Base-by-base conservation (phyloP, 805 yeast species). In the Yarrowia hollandica region DNA sequence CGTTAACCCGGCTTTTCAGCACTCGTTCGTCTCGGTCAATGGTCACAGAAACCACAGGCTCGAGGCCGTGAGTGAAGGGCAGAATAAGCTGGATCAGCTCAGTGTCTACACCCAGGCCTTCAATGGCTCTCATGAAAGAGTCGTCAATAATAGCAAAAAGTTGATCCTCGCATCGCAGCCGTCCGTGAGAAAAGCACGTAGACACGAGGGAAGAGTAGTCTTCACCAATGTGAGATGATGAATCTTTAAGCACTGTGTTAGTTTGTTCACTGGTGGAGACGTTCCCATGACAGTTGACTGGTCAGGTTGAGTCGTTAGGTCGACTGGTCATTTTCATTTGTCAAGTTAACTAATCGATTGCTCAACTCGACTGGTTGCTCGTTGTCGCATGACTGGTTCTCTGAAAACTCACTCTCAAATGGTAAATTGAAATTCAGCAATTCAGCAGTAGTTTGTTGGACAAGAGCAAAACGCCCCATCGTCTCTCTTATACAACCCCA, bases 381-480 rank as follows among this genome's bases (percentile, higher is more conserved):
- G n/a, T n/a, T n/a, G n/a, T n/a, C n/a, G n/a, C n/a, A n/a, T n/a
- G n/a, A n/a, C n/a, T n/a, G n/a, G n/a, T n/a, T n/a, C n/a, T n/a
- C n/a, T n/a, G n/a, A n/a, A n/a, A n/a, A 48, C 55, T 48, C 55
- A 48, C 55, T 48, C 55, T 48, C 55, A 48, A 48, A 10, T 15
- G 28, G 9, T n/a, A n/a, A 15, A 38, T 12, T 37, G 41, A 39
- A 19, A n/a, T 41, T 28, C 52, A 28, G 52, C 52, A 28, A 28
- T 44, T 44, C 35, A n/a, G 52, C 26, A 44, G 35, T 28, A n/a
- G 14, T 28, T 44, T 28, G 52, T 28, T n/a, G 6, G 23, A 18
- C 18, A 4, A 14, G 10, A 19, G 8, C 14, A 19, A 30, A 6
- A 18, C 16, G 23, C 35, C 21, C 16, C 33, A 2, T 4, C 1